Percentiles rank a stretch among this genome's conserved stretches.
These are phyloP conservation scores for Osmanthus fragrans DNA, from an alignment of 257 asterid genomes.

Conservation along the genomic window DNA sequence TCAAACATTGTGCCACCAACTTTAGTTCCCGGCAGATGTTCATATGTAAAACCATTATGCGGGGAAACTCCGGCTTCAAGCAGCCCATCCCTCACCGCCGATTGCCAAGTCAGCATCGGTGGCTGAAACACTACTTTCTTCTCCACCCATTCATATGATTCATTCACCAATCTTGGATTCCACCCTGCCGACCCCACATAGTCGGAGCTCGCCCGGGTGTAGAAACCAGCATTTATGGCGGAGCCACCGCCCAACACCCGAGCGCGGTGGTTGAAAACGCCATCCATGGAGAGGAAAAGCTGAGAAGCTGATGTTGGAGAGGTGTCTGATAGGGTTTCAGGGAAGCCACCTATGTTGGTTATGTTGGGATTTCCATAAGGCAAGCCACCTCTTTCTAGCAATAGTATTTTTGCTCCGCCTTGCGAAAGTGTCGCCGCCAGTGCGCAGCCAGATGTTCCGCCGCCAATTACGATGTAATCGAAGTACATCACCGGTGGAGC, in stretches of 20 bases:
- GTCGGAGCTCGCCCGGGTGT: conserved; percentile 49
- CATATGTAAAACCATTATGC: conserved; percentile 49
- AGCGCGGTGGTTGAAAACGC: no score
- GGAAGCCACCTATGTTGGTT: no score
- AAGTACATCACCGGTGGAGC: conserved; percentile 43
- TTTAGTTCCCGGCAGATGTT: conserved; percentile 72
- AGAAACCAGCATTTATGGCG: conserved; percentile 78
- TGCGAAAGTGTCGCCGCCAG: no score
- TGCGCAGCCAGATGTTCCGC: conserved; percentile 44
- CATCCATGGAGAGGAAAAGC: no score
- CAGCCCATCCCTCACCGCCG: conserved; percentile 69
- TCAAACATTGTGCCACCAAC: conserved; percentile 73
- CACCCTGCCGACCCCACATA: conserved; percentile 49
- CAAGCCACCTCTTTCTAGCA: no score
- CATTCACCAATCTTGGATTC: conserved; percentile 50
- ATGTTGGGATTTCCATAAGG: no score
- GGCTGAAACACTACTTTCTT: conserved; percentile 63
- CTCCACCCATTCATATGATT: conserved; percentile 27
- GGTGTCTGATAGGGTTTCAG: no score
- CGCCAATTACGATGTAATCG: conserved; percentile 78
- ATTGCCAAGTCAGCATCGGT: conserved; percentile 52
- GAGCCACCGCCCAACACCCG: no score
- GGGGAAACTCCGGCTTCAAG: conserved; percentile 61
- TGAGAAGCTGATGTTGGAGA: no score
- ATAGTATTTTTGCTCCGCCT: no score